Evolutionary conservation across 192 early-diverging fungal genomes (phyloP), one percentile per base, ranked within the genome.

Genomic region (Coemansia sp.): DNA sequence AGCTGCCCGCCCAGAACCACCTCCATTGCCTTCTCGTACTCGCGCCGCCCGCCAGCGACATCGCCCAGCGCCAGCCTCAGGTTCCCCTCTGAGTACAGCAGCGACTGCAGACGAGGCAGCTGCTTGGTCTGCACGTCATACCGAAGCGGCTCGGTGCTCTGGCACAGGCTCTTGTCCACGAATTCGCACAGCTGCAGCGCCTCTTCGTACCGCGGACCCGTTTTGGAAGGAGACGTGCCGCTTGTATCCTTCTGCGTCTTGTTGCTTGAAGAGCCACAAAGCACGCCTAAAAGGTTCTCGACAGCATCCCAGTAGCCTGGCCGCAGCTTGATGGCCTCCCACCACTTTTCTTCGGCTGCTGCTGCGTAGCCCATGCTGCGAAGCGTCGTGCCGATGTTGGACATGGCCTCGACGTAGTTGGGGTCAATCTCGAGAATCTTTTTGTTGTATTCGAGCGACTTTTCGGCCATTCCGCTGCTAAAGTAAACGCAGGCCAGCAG

Each of bases 271-370:
- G 57, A n/a, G 43, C 68, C 61, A 79, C 91, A 93, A 45, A 95
- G 76, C 32, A 94, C 87, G 17, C 91, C 91, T 37, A 95, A 89
- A 38, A 96, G 84, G 67, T 95, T 95, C 71, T 95, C 92, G 28
- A 90, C 90, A 5, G 93, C 95, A 66, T 96, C 95, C 93, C 93
- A 96, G 79, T 96, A 96, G 8, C 91, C 91, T 1, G 95, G 95
- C 14, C 95, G 80, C 65, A 94, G 85, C 65, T 86, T 73, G 59
- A 96, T 93, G 1, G 95, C 95, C 15, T 81, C 83, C 79, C 90
- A 91, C 88, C 94, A 96, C 87, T 89, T 95, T 55, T 76, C 75
- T 70, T 96, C 95, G 12, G 95, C 94, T 64, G 93, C 88, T 1
- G 78, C 48, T 7, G 85, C 80, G 33, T 90, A 80, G 67, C 90